A percentile compares a stretch with the other conserved stretches of the same genome.
phyloP scores from a whole-genome alignment of 495 filamentous ascomycete species.

The Penicillium nucicola region DNA sequence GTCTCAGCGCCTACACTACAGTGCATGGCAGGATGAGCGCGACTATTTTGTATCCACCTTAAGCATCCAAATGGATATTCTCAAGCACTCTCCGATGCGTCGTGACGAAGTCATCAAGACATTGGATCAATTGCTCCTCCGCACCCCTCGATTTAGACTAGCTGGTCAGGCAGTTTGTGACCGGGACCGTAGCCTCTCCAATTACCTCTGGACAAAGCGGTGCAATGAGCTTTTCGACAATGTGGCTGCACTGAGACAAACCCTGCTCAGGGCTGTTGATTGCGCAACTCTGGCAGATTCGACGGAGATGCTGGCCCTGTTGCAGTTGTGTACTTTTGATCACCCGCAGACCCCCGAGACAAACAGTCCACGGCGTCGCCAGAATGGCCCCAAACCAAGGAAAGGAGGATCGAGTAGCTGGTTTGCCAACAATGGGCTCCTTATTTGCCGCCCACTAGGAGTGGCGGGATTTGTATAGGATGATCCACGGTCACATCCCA shows the following conservation, averaged over 20 bases:
- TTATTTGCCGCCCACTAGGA: no score
- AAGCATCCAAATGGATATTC: slow-evolving; percentile 1
- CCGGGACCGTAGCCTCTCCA: no score
- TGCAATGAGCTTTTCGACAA: neutral
- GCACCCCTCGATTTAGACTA: neutral
- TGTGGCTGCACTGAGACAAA: neutral
- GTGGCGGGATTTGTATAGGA: no score
- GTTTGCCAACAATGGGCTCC: no score
- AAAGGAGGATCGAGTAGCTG: no score
- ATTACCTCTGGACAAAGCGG: neutral
- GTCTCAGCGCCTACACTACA: neutral
- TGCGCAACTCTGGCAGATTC: neutral
- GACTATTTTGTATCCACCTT: neutral
- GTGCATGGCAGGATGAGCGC: neutral
- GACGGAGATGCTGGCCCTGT: neutral
- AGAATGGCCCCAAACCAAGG: neutral
- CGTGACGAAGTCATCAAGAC: neutral
- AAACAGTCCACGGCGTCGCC: neutral
- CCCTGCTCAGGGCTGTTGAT: neutral
- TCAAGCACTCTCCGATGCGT: neutral
- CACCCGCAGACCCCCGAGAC: neutral
- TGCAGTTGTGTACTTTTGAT: neutral
- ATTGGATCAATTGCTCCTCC: neutral
- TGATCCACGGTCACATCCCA: no score
- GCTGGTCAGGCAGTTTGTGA: neutral